phyloP scores from a whole-genome alignment of 2,329 filamentous ascomycete species.

The Talaromyces sp. region DNA sequence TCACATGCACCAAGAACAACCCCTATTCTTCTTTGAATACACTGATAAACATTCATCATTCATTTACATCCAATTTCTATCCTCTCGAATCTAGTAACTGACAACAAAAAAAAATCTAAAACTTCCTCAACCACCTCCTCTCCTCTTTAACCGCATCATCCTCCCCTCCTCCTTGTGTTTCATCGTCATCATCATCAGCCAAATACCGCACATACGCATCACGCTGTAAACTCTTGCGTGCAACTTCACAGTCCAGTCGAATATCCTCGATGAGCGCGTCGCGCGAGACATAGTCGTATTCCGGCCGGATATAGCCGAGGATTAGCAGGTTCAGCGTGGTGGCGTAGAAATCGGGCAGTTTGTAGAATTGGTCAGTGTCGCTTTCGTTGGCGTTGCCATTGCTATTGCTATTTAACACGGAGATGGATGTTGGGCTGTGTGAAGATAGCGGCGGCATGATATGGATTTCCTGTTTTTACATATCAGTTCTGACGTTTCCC shows the following conservation, averaged over 20 bases:
- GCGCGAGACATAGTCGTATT: slow-evolving; percentile 78
- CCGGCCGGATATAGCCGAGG: slow-evolving; percentile 80
- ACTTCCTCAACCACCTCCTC: slow-evolving; percentile 30
- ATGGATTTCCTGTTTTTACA: slow-evolving; percentile 64
- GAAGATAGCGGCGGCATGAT: slow-evolving; percentile 67
- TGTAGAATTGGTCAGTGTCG: slow-evolving; percentile 22
- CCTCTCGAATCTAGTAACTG: not conserved
- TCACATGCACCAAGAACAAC: too few species aligned
- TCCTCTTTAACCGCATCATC: slow-evolving; percentile 24
- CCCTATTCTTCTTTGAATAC: too few species aligned
- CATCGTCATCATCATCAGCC: slow-evolving; percentile 37
- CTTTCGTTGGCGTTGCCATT: not conserved
- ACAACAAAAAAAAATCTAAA: slow-evolving; percentile 11
- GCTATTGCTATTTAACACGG: not conserved
- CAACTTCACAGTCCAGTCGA: slow-evolving; percentile 78
- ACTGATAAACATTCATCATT: not conserved
- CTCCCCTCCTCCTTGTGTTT: slow-evolving; percentile 16
- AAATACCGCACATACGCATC: slow-evolving; percentile 50
- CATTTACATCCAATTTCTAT: not conserved
- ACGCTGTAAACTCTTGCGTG: slow-evolving; percentile 64
- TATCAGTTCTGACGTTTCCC: not conserved
- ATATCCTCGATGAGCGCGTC: slow-evolving; percentile 88
- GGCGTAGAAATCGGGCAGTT: slow-evolving; percentile 73
- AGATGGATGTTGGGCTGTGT: slow-evolving; percentile 26
- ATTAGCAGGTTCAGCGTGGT: slow-evolving; percentile 72